These are phyloP conservation scores for Asparagopsis taxiformis DNA, from an alignment of 31 red algal species.

Conservation along the genomic window DNA sequence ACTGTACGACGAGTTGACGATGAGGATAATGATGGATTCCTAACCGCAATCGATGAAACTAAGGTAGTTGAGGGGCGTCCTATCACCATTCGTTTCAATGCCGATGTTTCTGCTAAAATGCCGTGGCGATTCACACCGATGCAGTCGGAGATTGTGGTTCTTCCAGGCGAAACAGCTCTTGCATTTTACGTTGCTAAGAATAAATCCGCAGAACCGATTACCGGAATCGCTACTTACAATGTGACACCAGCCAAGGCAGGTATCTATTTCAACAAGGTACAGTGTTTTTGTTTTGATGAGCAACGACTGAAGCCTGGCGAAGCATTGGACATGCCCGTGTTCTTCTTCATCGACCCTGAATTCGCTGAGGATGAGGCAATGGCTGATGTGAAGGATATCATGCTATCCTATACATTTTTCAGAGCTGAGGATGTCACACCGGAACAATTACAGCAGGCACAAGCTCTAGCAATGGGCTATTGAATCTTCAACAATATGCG, in stretches of 20 bases:
- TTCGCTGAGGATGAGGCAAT: conserved; percentile 91
- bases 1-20: conserved; percentile 62
- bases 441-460: conserved; percentile 79
- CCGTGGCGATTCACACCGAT: conserved; percentile 94
- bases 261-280: conserved; percentile 99
- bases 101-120: conserved; percentile 85
- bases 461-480: conserved; percentile 69
- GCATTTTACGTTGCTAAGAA: conserved; percentile 98
- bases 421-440: conserved; percentile 91
- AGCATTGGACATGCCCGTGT: conserved; percentile 98
- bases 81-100: conserved; percentile 94
- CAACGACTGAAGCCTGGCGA: conserved; percentile 92
- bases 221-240: conserved; percentile 98
- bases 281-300: conserved; percentile 99
- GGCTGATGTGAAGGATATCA: conserved; percentile 95
- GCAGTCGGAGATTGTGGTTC: conserved; percentile 79
- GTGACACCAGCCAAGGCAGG: conserved; percentile 96
- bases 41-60: conserved; percentile 55
- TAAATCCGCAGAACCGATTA: conserved; percentile 65
- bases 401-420: conserved; percentile 99
- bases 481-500: conserved; percentile 3
- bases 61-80: conserved; percentile 67
- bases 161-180: conserved; percentile 95
- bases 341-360: conserved; percentile 98
- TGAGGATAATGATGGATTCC: conserved; percentile 57